phyloP scores from a whole-genome alignment of 1,284 basidiomycete genomes.

The Neonothopanus nambi region DNA sequence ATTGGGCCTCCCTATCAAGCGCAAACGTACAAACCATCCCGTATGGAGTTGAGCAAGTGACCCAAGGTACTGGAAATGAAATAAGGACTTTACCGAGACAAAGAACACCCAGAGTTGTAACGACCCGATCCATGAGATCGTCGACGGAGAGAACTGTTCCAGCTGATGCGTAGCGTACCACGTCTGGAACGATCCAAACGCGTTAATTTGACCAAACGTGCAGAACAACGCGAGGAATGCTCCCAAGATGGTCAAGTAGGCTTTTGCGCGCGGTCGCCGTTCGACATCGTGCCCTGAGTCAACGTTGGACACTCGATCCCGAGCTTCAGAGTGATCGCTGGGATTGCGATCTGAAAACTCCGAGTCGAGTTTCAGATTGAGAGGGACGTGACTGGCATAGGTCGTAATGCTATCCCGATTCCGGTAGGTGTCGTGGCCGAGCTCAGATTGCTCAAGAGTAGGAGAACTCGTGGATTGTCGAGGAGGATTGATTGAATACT shows the following conservation, averaged over 20 bases:
- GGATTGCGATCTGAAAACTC: background rate
- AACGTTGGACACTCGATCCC: too few species aligned
- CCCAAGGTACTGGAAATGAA: background rate
- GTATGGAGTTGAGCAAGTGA: too few species aligned
- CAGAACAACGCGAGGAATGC: conserved; percentile 49
- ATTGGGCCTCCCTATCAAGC: conserved; percentile 48
- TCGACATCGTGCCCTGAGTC: too few species aligned
- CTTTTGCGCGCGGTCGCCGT: background rate
- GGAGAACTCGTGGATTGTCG: background rate
- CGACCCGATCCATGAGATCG: conserved; percentile 54
- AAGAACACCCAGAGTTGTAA: conserved; percentile 54
- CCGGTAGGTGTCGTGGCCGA: background rate
- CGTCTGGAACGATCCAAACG: conserved; percentile 52
- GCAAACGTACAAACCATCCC: too few species aligned
- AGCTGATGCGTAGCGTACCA: conserved; percentile 49
- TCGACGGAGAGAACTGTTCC: conserved; percentile 36
- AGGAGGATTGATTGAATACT: background rate
- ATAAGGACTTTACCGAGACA: conserved; percentile 40
- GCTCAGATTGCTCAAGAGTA: background rate
- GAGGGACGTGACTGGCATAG: background rate
- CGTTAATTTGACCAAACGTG: conserved; percentile 51
- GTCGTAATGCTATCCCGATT: conserved; percentile 11
- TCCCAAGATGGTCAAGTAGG: conserved; percentile 39
- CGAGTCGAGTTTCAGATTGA: background rate
- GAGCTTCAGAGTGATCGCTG: background rate